A percentile compares a stretch with the other conserved stretches of the same genome.
Evolutionary conservation across 2,329 filamentous ascomycete genomes (phyloP).

Genomic region (Ambrosiella cleistominuta): DNA sequence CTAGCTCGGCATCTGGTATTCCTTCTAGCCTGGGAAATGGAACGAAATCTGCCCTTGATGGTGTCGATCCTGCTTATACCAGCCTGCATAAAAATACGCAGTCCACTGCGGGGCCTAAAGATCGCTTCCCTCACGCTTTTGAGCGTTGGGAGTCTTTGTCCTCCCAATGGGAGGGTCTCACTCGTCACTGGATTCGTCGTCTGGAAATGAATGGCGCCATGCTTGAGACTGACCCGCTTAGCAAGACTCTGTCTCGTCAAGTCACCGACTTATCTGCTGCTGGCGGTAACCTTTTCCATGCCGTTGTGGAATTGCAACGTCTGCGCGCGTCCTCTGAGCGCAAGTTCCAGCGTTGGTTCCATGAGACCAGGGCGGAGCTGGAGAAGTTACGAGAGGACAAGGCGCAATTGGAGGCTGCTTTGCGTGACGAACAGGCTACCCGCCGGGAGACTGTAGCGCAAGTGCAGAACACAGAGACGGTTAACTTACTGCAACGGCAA

Average conservation of each 20-base stretch:
- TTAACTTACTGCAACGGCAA: constrained; percentile 43
- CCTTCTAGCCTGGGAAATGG: constrained; percentile 16
- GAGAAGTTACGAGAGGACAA: constrained; percentile 72
- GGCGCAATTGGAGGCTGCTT: constrained; percentile 55
- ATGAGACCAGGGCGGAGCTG: constrained; percentile 76
- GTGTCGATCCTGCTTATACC: constrained; percentile 10
- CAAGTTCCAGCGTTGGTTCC: constrained; percentile 98
- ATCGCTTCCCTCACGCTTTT: constrained; percentile 86
- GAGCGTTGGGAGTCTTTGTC: constrained; percentile 95
- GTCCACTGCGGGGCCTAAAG: constrained; percentile 19
- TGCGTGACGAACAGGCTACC: constrained; percentile 59
- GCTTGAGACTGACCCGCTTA: constrained; percentile 63
- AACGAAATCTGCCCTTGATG: constrained; percentile 11
- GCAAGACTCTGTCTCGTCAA: constrained; percentile 76
- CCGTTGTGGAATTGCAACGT: constrained; percentile 87
- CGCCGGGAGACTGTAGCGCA: constrained; percentile 43
- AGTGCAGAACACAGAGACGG: constrained; percentile 12
- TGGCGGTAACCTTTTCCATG: constrained; percentile 91
- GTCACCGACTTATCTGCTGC: constrained; percentile 95
- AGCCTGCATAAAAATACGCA: constrained; percentile 21
- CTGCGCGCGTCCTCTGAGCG: constrained; percentile 87
- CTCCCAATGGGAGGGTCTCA: constrained; percentile 94
- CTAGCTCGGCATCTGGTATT: not conserved
- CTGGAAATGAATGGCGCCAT: constrained; percentile 82
- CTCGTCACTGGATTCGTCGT: constrained; percentile 89